A percentile compares a stretch with the other conserved stretches of the same genome.
Evolutionary conservation across 352 stramenopile genomes (phyloP).

Genomic region (Pythium folliculosum): DNA sequence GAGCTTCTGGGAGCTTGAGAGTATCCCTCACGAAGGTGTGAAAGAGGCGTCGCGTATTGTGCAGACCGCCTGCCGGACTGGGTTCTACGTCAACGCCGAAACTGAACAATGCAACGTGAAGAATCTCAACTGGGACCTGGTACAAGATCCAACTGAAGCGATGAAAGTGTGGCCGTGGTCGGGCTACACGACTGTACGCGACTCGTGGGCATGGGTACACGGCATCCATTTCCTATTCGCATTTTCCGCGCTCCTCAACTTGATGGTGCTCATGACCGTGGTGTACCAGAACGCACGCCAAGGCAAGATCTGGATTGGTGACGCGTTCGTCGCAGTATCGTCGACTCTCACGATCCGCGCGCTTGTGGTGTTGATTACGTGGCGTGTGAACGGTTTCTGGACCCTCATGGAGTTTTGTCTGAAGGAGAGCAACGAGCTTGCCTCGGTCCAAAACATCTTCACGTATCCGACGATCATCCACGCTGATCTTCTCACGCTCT

Average conservation of each 20-base stretch:
- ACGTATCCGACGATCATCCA: conserved; percentile 6
- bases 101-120: conserved; percentile 15
- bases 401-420: conserved; percentile 43
- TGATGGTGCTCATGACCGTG: conserved; percentile 28
- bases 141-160: background rate
- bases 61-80: conserved; percentile 2
- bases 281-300: conserved; percentile 23
- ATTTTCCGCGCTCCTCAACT: background rate
- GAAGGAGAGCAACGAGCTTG: conserved; percentile 17
- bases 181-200: conserved; percentile 28
- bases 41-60: background rate
- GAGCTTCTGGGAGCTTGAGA: conserved; percentile 21
- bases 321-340: conserved; percentile 30
- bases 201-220: conserved; percentile 58
- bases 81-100: conserved; percentile 19
- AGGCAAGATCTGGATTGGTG: conserved; percentile 23
- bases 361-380: conserved; percentile 37
- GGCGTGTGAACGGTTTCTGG: conserved; percentile 52
- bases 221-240: conserved; percentile 47
- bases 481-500: conserved; percentile 42
- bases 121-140: conserved; percentile 5
- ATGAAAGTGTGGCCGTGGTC: conserved; percentile 21
- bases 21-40: background rate
- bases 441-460: conserved; percentile 1
- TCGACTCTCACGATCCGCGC: conserved; percentile 37